A percentile compares a stretch with the other conserved stretches of the same genome.
Evolutionary conservation across 768 basidiomycete genomes (phyloP).

Genomic region (Hypholoma fasciculare): DNA sequence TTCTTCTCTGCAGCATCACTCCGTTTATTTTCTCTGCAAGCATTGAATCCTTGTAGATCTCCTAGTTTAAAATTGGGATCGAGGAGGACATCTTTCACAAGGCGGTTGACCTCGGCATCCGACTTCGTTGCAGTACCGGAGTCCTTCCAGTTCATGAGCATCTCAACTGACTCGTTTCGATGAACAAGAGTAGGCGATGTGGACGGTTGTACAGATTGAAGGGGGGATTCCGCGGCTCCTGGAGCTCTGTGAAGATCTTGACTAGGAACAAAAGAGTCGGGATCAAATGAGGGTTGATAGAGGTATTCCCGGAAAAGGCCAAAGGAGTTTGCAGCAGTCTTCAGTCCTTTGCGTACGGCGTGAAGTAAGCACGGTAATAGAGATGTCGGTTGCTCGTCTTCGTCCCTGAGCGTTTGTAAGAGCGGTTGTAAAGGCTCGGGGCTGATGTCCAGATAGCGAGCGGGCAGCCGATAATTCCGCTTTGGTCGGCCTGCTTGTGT

Average conservation of each 20-base stretch:
- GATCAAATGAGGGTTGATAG: slow-evolving; percentile 29
- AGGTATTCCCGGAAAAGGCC: slow-evolving; percentile 23
- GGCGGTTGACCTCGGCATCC: slow-evolving; percentile 15
- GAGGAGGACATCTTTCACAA: slow-evolving; percentile 23
- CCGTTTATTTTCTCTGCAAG: slow-evolving; percentile 12
- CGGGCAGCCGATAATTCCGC: too few species aligned
- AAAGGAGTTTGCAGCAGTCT: slow-evolving; percentile 24
- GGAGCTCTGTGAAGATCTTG: too few species aligned
- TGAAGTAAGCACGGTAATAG: background rate
- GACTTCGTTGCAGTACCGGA: slow-evolving; percentile 10
- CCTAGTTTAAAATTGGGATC: slow-evolving; percentile 18
- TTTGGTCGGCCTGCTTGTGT: too few species aligned
- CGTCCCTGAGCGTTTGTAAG: too few species aligned
- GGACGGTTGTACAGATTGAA: background rate
- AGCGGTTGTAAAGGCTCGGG: too few species aligned
- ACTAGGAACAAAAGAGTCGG: slow-evolving; percentile 19
- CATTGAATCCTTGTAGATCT: slow-evolving; percentile 19
- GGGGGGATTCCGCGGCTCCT: slow-evolving; percentile 12
- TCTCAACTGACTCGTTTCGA: slow-evolving; percentile 3
- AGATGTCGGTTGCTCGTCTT: too few species aligned
- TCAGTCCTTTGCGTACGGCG: slow-evolving; percentile 17
- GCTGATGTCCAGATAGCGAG: too few species aligned
- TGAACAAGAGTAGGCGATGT: slow-evolving; percentile 1
- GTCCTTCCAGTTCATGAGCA: slow-evolving; percentile 27
- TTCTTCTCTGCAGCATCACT: slow-evolving; percentile 14